phyloP scores from a whole-genome alignment of 2,329 filamentous ascomycete genomes.

The Capronia epimyces region DNA sequence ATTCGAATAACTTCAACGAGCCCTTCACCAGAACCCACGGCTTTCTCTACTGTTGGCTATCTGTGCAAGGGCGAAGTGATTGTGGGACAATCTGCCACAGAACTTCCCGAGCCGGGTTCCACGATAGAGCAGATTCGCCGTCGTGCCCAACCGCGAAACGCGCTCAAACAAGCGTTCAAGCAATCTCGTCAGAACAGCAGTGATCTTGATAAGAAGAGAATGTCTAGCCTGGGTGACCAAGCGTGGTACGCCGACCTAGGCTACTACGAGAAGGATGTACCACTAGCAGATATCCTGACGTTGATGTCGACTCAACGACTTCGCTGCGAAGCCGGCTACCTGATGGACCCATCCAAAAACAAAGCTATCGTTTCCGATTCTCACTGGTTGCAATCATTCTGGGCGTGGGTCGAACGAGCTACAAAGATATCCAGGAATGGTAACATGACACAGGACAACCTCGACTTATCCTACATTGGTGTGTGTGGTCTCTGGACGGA shows the following conservation, averaged over 20 bases:
- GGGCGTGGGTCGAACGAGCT: slow-evolving; percentile 53
- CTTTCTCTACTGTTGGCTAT: slow-evolving; percentile 16
- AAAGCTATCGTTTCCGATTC: slow-evolving; percentile 52
- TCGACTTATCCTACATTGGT: slow-evolving; percentile 59
- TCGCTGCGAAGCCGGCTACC: slow-evolving; percentile 52
- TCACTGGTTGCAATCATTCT: slow-evolving; percentile 53
- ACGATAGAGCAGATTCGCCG: slow-evolving; percentile 13
- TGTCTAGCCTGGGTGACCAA: slow-evolving; percentile 22
- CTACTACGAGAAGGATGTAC: slow-evolving; percentile 29
- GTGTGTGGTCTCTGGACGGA: slow-evolving; percentile 56
- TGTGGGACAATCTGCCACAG: neutral
- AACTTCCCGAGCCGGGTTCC: neutral
- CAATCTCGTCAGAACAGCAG: slow-evolving; percentile 18
- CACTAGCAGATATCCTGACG: slow-evolving; percentile 38
- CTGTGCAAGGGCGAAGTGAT: slow-evolving; percentile 15
- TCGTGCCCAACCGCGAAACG: slow-evolving; percentile 18
- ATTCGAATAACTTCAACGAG: slow-evolving; percentile 44
- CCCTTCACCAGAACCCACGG: slow-evolving; percentile 12
- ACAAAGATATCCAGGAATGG: slow-evolving; percentile 40
- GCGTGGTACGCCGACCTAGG: slow-evolving; percentile 23
- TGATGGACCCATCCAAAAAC: slow-evolving; percentile 52
- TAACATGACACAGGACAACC: slow-evolving; percentile 51
- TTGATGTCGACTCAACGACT: slow-evolving; percentile 42
- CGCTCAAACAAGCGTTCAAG: slow-evolving; percentile 16
- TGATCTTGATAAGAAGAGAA: slow-evolving; percentile 8